Conservation (phyloP, 805 yeast species). For the Blastobotrys parvus region DNA sequence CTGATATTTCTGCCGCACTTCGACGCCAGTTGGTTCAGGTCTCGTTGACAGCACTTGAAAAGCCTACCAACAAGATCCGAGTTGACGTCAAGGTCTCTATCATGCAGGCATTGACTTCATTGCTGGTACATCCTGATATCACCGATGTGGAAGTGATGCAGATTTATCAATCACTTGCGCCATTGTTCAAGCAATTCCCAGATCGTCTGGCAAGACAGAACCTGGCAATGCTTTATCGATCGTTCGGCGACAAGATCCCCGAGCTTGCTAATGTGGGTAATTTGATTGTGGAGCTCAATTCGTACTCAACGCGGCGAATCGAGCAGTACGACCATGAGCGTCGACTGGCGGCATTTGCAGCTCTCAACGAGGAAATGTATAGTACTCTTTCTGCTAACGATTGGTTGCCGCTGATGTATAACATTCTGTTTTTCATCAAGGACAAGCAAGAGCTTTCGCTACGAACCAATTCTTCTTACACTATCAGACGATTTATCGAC, state of each 20-base stretch:
- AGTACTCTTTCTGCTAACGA: constrained; percentile 39
- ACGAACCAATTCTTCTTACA: constrained; percentile 64
- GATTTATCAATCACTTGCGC: constrained; percentile 42
- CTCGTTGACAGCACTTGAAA: constrained; percentile 51
- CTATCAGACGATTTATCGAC: constrained; percentile 60
- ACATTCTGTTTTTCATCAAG: constrained; percentile 59
- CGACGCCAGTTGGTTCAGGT: constrained; percentile 47
- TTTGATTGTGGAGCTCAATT: constrained; percentile 58
- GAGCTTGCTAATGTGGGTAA: constrained; percentile 32
- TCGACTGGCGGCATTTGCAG: constrained; percentile 58
- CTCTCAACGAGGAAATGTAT: constrained; percentile 51
- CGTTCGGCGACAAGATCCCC: constrained; percentile 42
- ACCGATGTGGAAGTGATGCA: constrained; percentile 12
- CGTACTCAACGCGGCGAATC: constrained; percentile 53
- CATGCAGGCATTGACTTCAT: constrained; percentile 45
- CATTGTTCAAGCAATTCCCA: constrained; percentile 47
- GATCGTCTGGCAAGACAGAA: constrained; percentile 57
- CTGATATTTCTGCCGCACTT: constrained; percentile 46
- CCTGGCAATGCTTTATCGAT: constrained; percentile 50
- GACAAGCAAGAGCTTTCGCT: constrained; percentile 75
- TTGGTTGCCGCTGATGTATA: constrained; percentile 75
- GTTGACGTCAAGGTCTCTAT: constrained; percentile 47
- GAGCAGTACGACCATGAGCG: constrained; percentile 74
- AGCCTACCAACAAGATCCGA: constrained; percentile 45
- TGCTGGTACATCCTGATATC: constrained; percentile 35